Conservation (phyloP, 2,329 filamentous ascomycete species). For the Ascochyta clinopodiicola region DNA sequence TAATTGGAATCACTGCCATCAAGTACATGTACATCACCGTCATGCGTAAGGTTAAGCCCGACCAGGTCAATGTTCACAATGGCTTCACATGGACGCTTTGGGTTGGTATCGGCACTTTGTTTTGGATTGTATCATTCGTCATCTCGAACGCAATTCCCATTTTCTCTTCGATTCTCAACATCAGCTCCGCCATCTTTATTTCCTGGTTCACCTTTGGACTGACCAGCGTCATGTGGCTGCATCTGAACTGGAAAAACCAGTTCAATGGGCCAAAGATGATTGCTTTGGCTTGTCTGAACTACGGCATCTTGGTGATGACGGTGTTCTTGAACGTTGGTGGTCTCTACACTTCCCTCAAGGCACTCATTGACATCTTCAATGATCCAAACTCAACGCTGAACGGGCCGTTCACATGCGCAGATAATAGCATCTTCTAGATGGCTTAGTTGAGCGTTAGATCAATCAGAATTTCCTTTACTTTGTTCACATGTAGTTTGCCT, state of each 20-base stretch:
- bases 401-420: constrained; percentile 38
- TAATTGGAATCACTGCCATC: constrained; percentile 70
- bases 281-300: constrained; percentile 54
- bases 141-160: constrained; percentile 54
- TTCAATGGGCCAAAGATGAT: constrained; percentile 49
- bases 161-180: constrained; percentile 69
- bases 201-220: constrained; percentile 69
- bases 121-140: constrained; percentile 62
- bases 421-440: constrained; percentile 39
- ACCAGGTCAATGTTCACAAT: constrained; percentile 52
- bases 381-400: constrained; percentile 33
- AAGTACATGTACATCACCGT: constrained; percentile 71
- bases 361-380: constrained; percentile 37
- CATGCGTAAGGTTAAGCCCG: constrained; percentile 53
- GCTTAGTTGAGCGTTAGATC: neutral
- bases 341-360: constrained; percentile 36
- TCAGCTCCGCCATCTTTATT: constrained; percentile 64
- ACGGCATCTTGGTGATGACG: constrained; percentile 47
- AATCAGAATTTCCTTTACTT: constrained; percentile 2
- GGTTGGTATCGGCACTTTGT: constrained; percentile 62
- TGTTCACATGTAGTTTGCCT: neutral
- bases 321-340: constrained; percentile 36
- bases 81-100: constrained; percentile 65
- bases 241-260: constrained; percentile 52
- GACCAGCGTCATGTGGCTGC: constrained; percentile 55